These are phyloP conservation scores for Volvox carteri DNA, from an alignment of 163 green algal species.

Conservation along the genomic window DNA sequence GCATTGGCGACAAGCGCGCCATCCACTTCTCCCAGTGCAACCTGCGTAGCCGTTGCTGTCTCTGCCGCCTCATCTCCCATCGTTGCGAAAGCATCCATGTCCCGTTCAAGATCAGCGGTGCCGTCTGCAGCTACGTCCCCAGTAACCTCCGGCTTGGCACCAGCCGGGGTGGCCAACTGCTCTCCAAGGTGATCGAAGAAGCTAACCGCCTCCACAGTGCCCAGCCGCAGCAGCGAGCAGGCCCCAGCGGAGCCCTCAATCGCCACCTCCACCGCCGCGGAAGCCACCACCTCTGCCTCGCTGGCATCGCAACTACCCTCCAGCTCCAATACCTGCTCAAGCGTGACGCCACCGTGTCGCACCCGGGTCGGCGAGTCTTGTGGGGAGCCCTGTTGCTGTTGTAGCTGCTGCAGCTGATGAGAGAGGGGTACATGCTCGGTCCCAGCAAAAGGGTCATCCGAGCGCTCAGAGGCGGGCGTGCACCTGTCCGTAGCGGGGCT, in stretches of 20 bases:
- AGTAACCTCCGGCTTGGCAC: neutral
- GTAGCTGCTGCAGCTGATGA: neutral
- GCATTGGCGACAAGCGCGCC: neutral
- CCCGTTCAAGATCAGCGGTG: too few species aligned
- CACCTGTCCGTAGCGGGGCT: too few species aligned
- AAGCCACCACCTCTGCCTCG: neutral
- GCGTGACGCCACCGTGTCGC: neutral
- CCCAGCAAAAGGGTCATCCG: neutral
- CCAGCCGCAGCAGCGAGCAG: neutral
- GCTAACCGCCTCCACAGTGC: neutral
- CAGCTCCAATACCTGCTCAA: neutral
- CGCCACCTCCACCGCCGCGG: neutral
- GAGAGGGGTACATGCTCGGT: neutral
- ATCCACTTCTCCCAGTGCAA: too few species aligned
- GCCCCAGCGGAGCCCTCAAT: neutral
- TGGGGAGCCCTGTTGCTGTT: neutral
- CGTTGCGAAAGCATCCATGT: too few species aligned
- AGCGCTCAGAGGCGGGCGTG: neutral
- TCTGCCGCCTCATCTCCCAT: too few species aligned
- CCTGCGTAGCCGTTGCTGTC: too few species aligned
- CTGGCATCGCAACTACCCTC: too few species aligned
- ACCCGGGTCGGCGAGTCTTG: neutral
- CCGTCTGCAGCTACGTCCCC: too few species aligned
- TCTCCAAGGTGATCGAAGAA: slow-evolving; percentile 43
- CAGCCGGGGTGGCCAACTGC: neutral